Percentiles rank a stretch among this genome's conserved stretches.
These are phyloP conservation scores for Hemileccinum rubropunctum DNA, from an alignment of 768 basidiomycete species.

Conservation along the genomic window DNA sequence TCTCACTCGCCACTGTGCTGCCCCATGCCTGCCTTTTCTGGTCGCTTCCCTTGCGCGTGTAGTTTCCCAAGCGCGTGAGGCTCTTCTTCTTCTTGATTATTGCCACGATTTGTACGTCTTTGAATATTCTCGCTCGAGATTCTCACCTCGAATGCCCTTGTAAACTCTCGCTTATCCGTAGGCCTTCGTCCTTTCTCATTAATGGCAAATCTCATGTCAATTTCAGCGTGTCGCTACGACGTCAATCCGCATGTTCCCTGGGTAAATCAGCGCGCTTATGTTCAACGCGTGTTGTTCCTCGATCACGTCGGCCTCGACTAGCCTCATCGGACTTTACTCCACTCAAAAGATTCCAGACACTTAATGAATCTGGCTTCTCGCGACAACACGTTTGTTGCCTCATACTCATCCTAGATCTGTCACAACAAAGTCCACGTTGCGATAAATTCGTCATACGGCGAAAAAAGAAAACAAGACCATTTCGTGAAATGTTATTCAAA, in stretches of 20 bases:
- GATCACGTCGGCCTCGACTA: slow-evolving; percentile 63
- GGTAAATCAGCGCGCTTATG: slow-evolving; percentile 52
- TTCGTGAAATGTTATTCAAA: slow-evolving; percentile 45
- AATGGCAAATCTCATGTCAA: slow-evolving; percentile 29
- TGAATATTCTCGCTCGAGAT: slow-evolving; percentile 23
- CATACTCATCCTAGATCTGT: slow-evolving; percentile 69
- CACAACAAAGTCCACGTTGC: slow-evolving; percentile 73
- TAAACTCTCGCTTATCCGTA: slow-evolving; percentile 27
- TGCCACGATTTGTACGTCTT: slow-evolving; percentile 32
- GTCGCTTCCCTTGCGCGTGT: slow-evolving; percentile 41
- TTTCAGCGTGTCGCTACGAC: slow-evolving; percentile 26
- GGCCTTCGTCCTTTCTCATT: slow-evolving; percentile 17
- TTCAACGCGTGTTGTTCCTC: slow-evolving; percentile 61
- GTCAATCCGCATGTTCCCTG: slow-evolving; percentile 35
- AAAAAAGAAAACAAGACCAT: slow-evolving; percentile 37
- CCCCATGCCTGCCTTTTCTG: slow-evolving; percentile 56
- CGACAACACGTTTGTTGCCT: slow-evolving; percentile 67
- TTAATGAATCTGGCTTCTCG: slow-evolving; percentile 65
- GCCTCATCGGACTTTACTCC: slow-evolving; percentile 63
- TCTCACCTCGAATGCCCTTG: slow-evolving; percentile 24
- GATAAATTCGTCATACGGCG: slow-evolving; percentile 53
- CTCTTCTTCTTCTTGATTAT: slow-evolving; percentile 26
- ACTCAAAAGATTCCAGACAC: slow-evolving; percentile 58
- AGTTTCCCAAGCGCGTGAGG: slow-evolving; percentile 25
- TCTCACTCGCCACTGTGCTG: slow-evolving; percentile 48